Evolutionary conservation across 768 basidiomycete species (phyloP), one percentile per base, ranked within the genome.

Genomic region (Mycena amicta): DNA sequence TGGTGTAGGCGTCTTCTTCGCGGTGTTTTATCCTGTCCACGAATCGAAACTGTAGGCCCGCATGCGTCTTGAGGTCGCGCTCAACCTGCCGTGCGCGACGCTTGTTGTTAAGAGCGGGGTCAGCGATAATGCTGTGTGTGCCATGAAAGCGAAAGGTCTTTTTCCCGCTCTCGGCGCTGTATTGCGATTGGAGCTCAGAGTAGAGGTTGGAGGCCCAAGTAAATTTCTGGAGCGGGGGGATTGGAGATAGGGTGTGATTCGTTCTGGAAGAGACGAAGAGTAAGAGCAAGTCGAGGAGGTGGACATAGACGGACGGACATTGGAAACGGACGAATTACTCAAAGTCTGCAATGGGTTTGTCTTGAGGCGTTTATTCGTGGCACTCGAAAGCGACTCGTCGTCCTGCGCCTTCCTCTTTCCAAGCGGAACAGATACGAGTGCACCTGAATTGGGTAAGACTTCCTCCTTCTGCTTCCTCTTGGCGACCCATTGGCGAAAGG

Each of bases 101-200:
- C 25, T 58, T 59, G 51, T 64, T 61, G 57, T 64, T 53, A n/a
- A 56, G 8, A 1, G 37, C 45, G 5, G 60, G 63, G 4, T 43
- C 2, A 33, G 63, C 56, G 57, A 64, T 57, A 47, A 64, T 61
- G 25, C 58, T 50, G 52, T 64, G 60, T 0, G 63, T 64, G 13
- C 53, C 63, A 25, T 57, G 26, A 46, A 61, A 64, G 25, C 50
- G 53, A 20, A 60, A 25, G 3, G 53, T 3, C 31, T 26, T 23
- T 43, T 27, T 52, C 37, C 12, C 41, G 26, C 33, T 56, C 56
- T 22, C 29, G 59, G 15, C 50, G 52, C 29, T 49, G 54, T 11
- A 60, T 41, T 57, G 49, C 43, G 51, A 54, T 40, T 57, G 20
- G 3, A 63, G 62, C 8, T 56, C 40, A 8, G 41, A 12, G 18